A percentile compares a stretch with the other conserved stretches of the same genome.
These are phyloP conservation scores for Penicillium sp. DNA, from an alignment of 2,329 filamentous ascomycete genomes.

Conservation along the genomic window DNA sequence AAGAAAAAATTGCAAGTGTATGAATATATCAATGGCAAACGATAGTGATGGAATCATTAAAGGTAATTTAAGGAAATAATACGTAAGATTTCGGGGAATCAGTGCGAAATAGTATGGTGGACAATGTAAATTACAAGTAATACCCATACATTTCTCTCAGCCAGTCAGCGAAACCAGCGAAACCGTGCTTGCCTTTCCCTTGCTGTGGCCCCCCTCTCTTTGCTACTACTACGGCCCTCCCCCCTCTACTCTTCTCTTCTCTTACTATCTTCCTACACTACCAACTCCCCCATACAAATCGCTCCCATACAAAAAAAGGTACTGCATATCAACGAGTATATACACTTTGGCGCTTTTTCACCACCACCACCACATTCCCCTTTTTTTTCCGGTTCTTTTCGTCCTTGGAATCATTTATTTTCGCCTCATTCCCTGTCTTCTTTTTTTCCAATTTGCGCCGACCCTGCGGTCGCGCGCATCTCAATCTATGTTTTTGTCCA, in stretches of 20 bases:
- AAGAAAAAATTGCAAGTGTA: background rate
- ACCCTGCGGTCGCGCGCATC: slow-evolving; percentile 11
- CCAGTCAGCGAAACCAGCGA: slow-evolving; percentile 15
- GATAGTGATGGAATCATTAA: background rate
- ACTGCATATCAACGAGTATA: slow-evolving; percentile 26
- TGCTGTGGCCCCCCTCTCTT: slow-evolving; percentile 24
- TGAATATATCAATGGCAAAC: background rate
- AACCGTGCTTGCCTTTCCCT: slow-evolving; percentile 14
- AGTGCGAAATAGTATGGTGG: background rate
- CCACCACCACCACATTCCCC: slow-evolving; percentile 22
- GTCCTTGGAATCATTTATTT: slow-evolving; percentile 9
- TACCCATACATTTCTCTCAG: slow-evolving; percentile 17
- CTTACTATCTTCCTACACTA: slow-evolving; percentile 26
- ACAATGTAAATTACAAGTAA: slow-evolving; percentile 16
- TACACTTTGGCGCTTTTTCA: slow-evolving; percentile 13
- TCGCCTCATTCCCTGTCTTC: slow-evolving; percentile 7
- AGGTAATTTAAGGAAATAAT: background rate
- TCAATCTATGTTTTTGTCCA: slow-evolving; percentile 3
- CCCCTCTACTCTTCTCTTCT: slow-evolving; percentile 26
- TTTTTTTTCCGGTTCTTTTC: slow-evolving; percentile 12
- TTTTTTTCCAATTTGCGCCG: slow-evolving; percentile 10
- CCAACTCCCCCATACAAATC: slow-evolving; percentile 26
- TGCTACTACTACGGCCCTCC: slow-evolving; percentile 31
- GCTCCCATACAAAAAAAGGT: slow-evolving; percentile 31
- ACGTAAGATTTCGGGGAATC: background rate